Evolutionary conservation across 176 grass and related monocot species (phyloP).

Genomic region (Microstegium vimineum): DNA sequence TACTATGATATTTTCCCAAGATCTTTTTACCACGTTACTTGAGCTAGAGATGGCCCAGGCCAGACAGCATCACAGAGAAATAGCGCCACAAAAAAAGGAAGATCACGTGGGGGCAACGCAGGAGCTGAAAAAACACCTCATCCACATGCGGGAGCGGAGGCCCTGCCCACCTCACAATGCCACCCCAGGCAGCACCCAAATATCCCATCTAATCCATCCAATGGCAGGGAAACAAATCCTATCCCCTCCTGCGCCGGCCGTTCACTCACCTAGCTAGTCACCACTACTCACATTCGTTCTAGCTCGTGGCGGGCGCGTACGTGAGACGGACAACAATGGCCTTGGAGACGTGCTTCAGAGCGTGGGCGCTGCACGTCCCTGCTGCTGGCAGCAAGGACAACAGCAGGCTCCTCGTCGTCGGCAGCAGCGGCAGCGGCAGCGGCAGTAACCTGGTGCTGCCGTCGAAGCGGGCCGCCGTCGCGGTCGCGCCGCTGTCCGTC

Average conservation of each 20-base stretch:
- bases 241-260: conserved; percentile 13
- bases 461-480: conserved; percentile 12
- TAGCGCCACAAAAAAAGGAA: background rate
- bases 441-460: background rate
- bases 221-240: conserved; percentile 32
- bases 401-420: background rate
- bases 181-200: conserved; percentile 8
- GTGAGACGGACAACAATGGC: conserved; percentile 42
- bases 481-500: background rate
- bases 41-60: background rate
- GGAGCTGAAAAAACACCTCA: conserved; percentile 30
- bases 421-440: conserved; percentile 13
- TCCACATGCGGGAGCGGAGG: conserved; percentile 28
- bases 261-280: background rate
- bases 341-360: conserved; percentile 73
- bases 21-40: background rate
- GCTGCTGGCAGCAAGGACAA: conserved; percentile 28
- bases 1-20: background rate
- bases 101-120: background rate
- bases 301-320: background rate
- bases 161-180: conserved; percentile 43
- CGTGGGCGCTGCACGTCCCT: conserved; percentile 50
- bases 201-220: conserved; percentile 31
- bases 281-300: background rate
- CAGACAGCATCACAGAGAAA: background rate